A percentile compares a stretch with the other conserved stretches of the same genome.
Conservation (phyloP, 129 eudicot species). For the Apium graveolens region DNA sequence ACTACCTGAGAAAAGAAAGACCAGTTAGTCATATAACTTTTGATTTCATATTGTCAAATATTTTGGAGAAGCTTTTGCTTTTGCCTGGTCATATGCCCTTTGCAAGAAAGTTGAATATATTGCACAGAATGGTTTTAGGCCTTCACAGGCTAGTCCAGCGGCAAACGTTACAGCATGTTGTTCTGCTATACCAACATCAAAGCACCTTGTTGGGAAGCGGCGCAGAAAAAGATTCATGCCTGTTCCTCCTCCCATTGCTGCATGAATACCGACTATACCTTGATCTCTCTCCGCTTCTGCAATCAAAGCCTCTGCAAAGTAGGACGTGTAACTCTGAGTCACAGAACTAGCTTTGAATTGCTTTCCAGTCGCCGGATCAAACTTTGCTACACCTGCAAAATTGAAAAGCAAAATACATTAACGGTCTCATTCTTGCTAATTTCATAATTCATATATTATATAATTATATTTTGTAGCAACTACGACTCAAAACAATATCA, state of each 20-base stretch:
- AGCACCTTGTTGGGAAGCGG: slow-evolving; percentile 69
- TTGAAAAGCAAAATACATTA: slow-evolving; percentile 2
- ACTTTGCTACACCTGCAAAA: slow-evolving; percentile 63
- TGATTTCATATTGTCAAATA: background rate
- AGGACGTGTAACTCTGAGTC: slow-evolving; percentile 79
- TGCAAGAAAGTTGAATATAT: slow-evolving; percentile 91
- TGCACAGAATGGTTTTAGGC: slow-evolving; percentile 82
- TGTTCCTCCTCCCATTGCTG: slow-evolving; percentile 98
- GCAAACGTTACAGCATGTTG: slow-evolving; percentile 95
- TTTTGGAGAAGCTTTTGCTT: background rate
- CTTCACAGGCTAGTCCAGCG: slow-evolving; percentile 97
- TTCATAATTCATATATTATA: background rate
- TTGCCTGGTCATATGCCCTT: slow-evolving; percentile 86
- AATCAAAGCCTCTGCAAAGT: slow-evolving; percentile 83
- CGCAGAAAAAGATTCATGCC: slow-evolving; percentile 76
- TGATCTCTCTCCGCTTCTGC: slow-evolving; percentile 90
- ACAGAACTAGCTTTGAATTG: slow-evolving; percentile 60
- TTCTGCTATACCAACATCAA: slow-evolving; percentile 95
- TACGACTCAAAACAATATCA: background rate
- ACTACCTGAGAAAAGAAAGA: slow-evolving; percentile 37
- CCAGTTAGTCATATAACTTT: background rate
- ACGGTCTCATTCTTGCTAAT: background rate
- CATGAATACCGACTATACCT: slow-evolving; percentile 68
- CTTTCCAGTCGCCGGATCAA: slow-evolving; percentile 88
- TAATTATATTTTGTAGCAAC: slow-evolving; percentile 9